Evolutionary conservation across 495 filamentous ascomycete species (phyloP), one percentile per base, ranked within the genome.

Genomic region (Cenococcum geophilum): DNA sequence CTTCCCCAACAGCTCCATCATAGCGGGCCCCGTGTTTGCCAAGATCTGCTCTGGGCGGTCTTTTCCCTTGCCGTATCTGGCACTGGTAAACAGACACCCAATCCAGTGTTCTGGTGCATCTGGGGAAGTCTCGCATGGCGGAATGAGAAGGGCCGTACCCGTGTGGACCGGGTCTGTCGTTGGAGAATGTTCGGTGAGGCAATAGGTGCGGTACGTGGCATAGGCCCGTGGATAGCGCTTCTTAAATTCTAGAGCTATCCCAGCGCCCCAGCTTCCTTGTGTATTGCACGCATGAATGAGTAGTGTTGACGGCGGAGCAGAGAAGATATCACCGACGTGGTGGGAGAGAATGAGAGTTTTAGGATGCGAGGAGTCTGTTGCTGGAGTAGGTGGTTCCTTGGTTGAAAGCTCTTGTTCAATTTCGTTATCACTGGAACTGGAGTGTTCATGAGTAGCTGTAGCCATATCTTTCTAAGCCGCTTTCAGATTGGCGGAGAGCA

Each of bases 261-360:
- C 74, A 21, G 68, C 68, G 57, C 68, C 70, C 74, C 73, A 71
- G 34, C 9, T 32, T 34, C 70, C 71, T 37, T 62, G 61, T 49
- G 67, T 70, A 51, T 76, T 76, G 65, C 73, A 76, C 9, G 74
- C 73, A 65, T 76, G 74, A 58, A 76, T 70, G 14, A 76, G 47
- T 11, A 76, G 49, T 11, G 68, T 65, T 53, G 71, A 62, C 14
- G 72, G 68, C 1, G 72, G 71, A 32, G 70, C 72, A 40, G 50
- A 21, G 68, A 76, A 75, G 50, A 76, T 65, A 66, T 73, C 71
- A 63, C 73, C 73, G 5, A 37, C 61, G 52, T 59, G 57, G 36
- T 70, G 50, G 42, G 60, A 63, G 20, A 70, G 60, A 5, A 42
- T 61, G 43, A 68, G 63, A 21, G 32, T 52, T n/a, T 36, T 56